Evolutionary conservation across 1,139 yeast genomes (phyloP).

Genomic region (Debaryomyces fabryi): DNA sequence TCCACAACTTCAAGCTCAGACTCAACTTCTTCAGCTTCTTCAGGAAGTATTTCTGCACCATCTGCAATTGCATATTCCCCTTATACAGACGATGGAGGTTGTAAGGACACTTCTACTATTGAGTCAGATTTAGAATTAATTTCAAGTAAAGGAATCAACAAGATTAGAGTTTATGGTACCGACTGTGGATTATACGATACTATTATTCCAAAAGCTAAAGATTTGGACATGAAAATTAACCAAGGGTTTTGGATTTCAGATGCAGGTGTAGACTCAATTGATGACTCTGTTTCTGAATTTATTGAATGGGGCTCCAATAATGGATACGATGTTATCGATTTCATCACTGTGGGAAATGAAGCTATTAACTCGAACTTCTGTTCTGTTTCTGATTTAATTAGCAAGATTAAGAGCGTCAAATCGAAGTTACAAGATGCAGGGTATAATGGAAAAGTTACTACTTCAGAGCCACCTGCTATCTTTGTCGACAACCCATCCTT

Average conservation of each 20-base stretch:
- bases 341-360: constrained; percentile 84
- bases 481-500: constrained; percentile 64
- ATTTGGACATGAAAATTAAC: constrained; percentile 69
- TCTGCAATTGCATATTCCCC: constrained; percentile 77
- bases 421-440: constrained; percentile 63
- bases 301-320: constrained; percentile 53
- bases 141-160: constrained; percentile 59
- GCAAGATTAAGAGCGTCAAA: constrained; percentile 67
- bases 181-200: constrained; percentile 75
- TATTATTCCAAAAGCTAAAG: constrained; percentile 62
- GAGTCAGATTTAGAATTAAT: constrained; percentile 61
- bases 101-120: constrained; percentile 62
- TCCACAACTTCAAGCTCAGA: constrained; percentile 12
- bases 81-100: constrained; percentile 64
- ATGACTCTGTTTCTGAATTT: constrained; percentile 55
- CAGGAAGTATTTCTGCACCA: constrained; percentile 41
- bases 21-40: constrained; percentile 14
- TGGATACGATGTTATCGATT: constrained; percentile 73
- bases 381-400: constrained; percentile 58
- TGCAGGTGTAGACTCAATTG: constrained; percentile 70
- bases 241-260: constrained; percentile 83
- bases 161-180: constrained; percentile 78
- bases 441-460: constrained; percentile 73
- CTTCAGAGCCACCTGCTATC: constrained; percentile 87
- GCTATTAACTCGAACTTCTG: constrained; percentile 68